A percentile compares a stretch with the other conserved stretches of the same genome.
Evolutionary conservation across 768 basidiomycete genomes (phyloP).

Genomic region (Xerocomellus amylosporus): DNA sequence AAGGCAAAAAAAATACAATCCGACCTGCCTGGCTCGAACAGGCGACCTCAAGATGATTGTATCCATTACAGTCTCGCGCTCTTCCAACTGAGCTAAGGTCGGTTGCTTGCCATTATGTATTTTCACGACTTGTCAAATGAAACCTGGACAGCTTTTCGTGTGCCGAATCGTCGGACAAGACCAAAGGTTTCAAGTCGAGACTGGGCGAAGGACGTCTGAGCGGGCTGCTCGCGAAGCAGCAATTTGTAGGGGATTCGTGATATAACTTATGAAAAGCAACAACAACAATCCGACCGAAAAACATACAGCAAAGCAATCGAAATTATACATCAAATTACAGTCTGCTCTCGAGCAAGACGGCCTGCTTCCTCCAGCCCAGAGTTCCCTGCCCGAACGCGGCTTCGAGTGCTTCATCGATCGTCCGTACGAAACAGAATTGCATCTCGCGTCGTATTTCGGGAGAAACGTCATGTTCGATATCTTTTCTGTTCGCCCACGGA

Average conservation of each 20-base stretch:
- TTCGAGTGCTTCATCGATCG: slow-evolving; percentile 75
- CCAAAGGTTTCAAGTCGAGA: too few relatives aligned
- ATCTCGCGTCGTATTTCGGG: slow-evolving; percentile 68
- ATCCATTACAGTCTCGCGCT: slow-evolving; percentile 46
- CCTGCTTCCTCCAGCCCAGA: slow-evolving; percentile 60
- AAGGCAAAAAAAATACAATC: slow-evolving; percentile 22
- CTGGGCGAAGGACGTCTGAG: too few relatives aligned
- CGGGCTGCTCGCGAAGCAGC: background rate
- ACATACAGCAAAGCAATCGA: background rate
- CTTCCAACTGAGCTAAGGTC: slow-evolving; percentile 47
- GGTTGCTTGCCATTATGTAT: background rate
- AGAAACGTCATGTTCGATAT: slow-evolving; percentile 84
- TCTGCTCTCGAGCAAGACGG: slow-evolving; percentile 52
- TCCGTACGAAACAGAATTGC: slow-evolving; percentile 79
- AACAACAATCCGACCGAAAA: background rate
- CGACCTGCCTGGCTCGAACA: slow-evolving; percentile 63
- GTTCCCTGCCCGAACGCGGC: slow-evolving; percentile 76
- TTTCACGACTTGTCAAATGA: background rate
- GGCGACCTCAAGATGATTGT: slow-evolving; percentile 51
- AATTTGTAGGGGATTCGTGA: background rate
- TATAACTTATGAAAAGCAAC: background rate
- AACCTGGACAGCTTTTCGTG: too few relatives aligned
- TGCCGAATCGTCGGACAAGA: too few relatives aligned
- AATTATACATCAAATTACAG: slow-evolving; percentile 31
- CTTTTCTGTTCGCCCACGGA: slow-evolving; percentile 81